A percentile compares a stretch with the other conserved stretches of the same genome.
Conservation (phyloP, 2,329 filamentous ascomycete species). For the Pyrenophora tritici-repentis region DNA sequence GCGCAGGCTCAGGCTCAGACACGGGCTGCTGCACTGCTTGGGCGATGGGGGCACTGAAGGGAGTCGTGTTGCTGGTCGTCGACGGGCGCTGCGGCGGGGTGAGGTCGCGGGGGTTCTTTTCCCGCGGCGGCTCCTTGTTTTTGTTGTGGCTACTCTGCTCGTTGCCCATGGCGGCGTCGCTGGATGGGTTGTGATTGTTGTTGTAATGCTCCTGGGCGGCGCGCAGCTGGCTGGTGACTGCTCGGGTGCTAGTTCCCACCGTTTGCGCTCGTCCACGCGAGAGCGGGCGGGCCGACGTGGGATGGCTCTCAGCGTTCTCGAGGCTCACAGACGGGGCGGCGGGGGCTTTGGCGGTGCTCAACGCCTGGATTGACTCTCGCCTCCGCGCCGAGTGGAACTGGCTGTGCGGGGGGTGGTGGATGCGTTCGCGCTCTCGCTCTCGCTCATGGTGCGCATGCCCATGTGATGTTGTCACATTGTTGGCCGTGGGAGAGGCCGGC, state of each 20-base stretch:
- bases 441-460: slow-evolving; percentile 17
- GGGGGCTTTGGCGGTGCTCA: slow-evolving; percentile 44
- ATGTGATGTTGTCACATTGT: slow-evolving; percentile 29
- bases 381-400: slow-evolving; percentile 38
- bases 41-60: neutral
- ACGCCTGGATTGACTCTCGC: slow-evolving; percentile 49
- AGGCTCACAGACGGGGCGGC: slow-evolving; percentile 47
- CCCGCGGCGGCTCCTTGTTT: slow-evolving; percentile 9
- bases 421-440: slow-evolving; percentile 9
- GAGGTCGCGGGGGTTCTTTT: slow-evolving; percentile 11
- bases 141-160: slow-evolving; percentile 45
- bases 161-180: slow-evolving; percentile 44
- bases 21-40: neutral
- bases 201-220: slow-evolving; percentile 37
- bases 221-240: slow-evolving; percentile 37
- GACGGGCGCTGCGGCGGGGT: neutral
- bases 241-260: slow-evolving; percentile 23
- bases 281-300: slow-evolving; percentile 30
- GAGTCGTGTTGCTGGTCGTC: slow-evolving; percentile 20
- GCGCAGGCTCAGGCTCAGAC: neutral
- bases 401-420: slow-evolving; percentile 22
- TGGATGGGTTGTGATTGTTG: slow-evolving; percentile 7
- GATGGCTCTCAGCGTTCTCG: slow-evolving; percentile 43
- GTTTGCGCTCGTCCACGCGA: slow-evolving; percentile 39
- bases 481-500: slow-evolving; percentile 31